Base-by-base conservation (phyloP, 75 land plant genomes). In the Selaginella moellendorffii region DNA sequence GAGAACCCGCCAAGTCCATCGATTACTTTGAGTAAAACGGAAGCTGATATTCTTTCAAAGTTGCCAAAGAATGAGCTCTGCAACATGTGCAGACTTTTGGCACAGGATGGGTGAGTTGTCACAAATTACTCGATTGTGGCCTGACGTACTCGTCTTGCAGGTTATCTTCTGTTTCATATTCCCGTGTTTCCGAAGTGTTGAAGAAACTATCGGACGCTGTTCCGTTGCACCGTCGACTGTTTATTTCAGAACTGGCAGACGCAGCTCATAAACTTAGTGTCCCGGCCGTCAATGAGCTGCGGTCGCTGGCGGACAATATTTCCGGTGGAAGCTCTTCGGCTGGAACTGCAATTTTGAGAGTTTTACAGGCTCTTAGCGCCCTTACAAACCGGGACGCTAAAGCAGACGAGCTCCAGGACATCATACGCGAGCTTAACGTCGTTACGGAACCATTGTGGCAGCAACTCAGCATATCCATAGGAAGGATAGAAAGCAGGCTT, bases 341-440 rank as follows among this genome's bases (percentile, higher is more conserved):
- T 66, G 99, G 97, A 26, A 79, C 91, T 62, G 87, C 99, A 54
- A 78, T 95, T 24, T 64, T 95, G 20, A 76, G 99, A 58, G 99
- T 95, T 29, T 68, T 95, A 26, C 87, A 82, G 69, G 91, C 97
- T 23, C 68, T 95, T 28, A 95, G 99, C 64, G 78, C 84, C 70
- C 82, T 95, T 61, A 77, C 87, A 63, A 24, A 75, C n/a, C 46
- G 46, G 5, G 46, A 36, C 5, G 46, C 5, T 14, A 36, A 36
- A 27, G 71, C 80, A 29, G 74, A 66, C 18, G 73, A 75, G 19
- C 61, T 61, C 28, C 27, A 66, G 68, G 70, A 79, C 29, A 73
- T 68, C 52, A 72, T 87, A 1, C 66, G 74, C 59, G 85, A 79
- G 26, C 78, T 87, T 53, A 85, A 87, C 77, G 64, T 80, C 26